Conservation (phyloP, 179 eudicot species). For the Sideroxylon spinosum region DNA sequence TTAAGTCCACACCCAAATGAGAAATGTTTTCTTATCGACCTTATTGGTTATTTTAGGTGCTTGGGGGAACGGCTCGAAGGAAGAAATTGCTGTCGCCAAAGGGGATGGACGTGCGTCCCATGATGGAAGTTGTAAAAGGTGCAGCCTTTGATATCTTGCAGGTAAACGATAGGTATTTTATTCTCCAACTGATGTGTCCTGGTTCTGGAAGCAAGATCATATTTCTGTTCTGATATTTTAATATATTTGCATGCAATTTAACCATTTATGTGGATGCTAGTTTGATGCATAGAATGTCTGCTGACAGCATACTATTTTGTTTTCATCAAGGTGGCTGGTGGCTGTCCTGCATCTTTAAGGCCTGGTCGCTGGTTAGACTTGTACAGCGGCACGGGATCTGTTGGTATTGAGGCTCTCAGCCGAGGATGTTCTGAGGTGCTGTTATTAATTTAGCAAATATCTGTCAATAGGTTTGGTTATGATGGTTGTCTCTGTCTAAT, state of each 20-base stretch:
- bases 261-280: neutral
- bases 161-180: constrained; percentile 32
- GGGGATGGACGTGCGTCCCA: constrained; percentile 90
- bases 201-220: neutral
- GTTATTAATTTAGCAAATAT: neutral
- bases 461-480: neutral
- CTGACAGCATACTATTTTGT: neutral
- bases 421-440: constrained; percentile 88
- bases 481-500: neutral
- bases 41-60: constrained; percentile 48
- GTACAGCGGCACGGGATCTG: constrained; percentile 91
- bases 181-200: neutral
- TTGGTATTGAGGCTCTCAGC: constrained; percentile 91
- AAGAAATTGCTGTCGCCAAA: constrained; percentile 83
- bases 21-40: too few relatives aligned
- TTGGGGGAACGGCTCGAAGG: constrained; percentile 79
- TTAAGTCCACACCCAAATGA: neutral
- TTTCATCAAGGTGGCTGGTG: constrained; percentile 70
- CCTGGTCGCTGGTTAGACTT: constrained; percentile 94
- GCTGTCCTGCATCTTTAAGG: constrained; percentile 73
- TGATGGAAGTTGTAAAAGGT: constrained; percentile 97
- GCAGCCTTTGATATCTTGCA: constrained; percentile 86
- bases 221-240: neutral
- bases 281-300: constrained; percentile 1
- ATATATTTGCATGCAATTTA: neutral